Base-by-base conservation (phyloP, 2,329 filamentous ascomycete species). In the Fusarium marasasianum region DNA sequence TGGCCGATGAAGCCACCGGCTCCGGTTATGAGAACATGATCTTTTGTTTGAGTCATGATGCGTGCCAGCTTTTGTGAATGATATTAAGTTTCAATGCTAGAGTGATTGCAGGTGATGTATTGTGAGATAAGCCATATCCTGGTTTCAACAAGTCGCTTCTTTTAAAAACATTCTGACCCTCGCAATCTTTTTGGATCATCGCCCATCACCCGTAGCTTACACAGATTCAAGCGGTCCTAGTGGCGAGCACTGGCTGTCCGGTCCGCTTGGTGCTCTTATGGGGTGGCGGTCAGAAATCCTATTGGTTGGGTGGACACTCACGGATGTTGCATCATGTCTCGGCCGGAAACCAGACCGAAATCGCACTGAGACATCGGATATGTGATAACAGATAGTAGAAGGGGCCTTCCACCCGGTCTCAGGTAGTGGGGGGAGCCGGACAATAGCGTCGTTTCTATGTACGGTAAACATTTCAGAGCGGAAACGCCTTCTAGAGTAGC, bases 1-100 rank as follows among this genome's bases (percentile, higher is more conserved):
- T 91, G 90, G 76, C 90, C 90, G 58, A 92, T 88, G 78, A 92
- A 92, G 66, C 91, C 91, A 55, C 88, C 88, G 10, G 86, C 90
- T 24, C 91, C 90, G 8, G 90, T 92, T 73, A 92, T 91, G 76
- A 92, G 86, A 43, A 92, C 84, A 1, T 57, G 29, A 12, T 77
- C 64, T 29, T 65, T 63, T 33, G 51, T 43, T 51, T 60, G 41
- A 1, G 67, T 71, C 75, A 77, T 77, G 48, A 5, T 62, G 12
- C 3, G n/a, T n/a, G n/a, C n/a, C n/a, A n/a, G n/a, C n/a, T n/a
- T n/a, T n/a, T n/a, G n/a, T n/a, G n/a, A n/a, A n/a, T n/a, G n/a
- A n/a, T n/a, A n/a, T n/a, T n/a, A n/a, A n/a, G n/a, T n/a, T n/a
- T n/a, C n/a, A n/a, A n/a, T n/a, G n/a, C n/a, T n/a, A n/a, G n/a